Evolutionary conservation across 805 yeast genomes (phyloP), one percentile per base, ranked within the genome.

Genomic region (Teunomyces cretensis): DNA sequence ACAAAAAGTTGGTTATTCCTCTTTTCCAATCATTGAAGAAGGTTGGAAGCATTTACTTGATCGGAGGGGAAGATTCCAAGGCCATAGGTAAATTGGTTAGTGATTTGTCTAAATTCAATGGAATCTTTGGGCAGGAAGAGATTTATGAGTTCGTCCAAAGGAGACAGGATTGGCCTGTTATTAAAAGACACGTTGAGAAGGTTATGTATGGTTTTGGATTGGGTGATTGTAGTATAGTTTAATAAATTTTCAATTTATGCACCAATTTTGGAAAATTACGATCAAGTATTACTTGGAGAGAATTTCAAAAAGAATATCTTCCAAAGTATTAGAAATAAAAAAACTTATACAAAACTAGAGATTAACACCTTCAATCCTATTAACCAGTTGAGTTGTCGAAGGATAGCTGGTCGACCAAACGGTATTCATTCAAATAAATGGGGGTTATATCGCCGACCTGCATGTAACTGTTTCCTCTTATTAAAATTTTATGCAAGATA

Each of bases 161-260:
- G 49, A 73, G 99, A 45, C 77, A 83, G 30, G 99, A 92, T 62
- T 92, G 99, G 99, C 67, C 78, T 0, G 58, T 68, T 30, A 86
- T 92, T 22, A 84, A 81, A 52, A 73, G 76, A 49, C 86, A 86
- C 47, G 97, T 92, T 8, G 98, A 92, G 64, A 88, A 85, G 61
- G 91, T 88, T n/a, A 87, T 94, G 83, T 94, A 90, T 58, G 98
- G 99, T 0, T 74, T 92, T 43, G 90, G 88, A 13, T 65, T 84
- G 24, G 86, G 81, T 22, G 97, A 90, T 57, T 91, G 97, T 69
- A 52, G 62, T 0, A 69, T 88, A 33, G 68, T 76, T 68, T 84
- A 50, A 37, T 7, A 16, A n/a, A 28, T 13, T 13, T 17, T 31
- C 31, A n/a, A 19, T 22, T 22, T 22, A 16, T 7, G 9, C n/a